Base-by-base conservation (phyloP, 768 basidiomycete species). In the Sistotremastrum suecicum region DNA sequence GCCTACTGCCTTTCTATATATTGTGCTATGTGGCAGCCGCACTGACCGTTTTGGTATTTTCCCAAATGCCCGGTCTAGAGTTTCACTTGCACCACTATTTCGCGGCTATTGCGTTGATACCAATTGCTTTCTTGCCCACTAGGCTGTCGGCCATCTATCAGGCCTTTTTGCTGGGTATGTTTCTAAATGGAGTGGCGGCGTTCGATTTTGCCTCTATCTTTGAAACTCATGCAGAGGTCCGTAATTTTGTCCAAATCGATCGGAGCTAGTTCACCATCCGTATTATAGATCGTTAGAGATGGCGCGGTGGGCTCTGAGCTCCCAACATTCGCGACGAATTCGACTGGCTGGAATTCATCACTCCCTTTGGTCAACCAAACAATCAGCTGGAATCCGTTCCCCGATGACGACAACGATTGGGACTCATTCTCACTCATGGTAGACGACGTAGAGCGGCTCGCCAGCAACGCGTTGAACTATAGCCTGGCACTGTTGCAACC, bases 11-110 rank as follows among this genome's bases (percentile, higher is more conserved):
- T 4, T 72, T 76, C 56, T 91, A 91, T 57, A 56, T 80, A 33
- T 69, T 68, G 5, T 88, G 87, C 83, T 84, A 83, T 56, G 62
- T 74, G 35, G 56, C 68, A 32, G 83, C 82, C 9, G 85, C 77
- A 1, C 59, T 84, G 10, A 68, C 80, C n/a, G 56, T 71, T 28
- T 56, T 86, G 8, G 74, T 88, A 4, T 58, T 91, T 39, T 72
- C 79, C 3, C 65, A 75, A 43, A 65, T 90, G 11, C 86, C 87
- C 7, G 78, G 74, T 4, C 58, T 89, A 41, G 61, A 74, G 42
- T 65, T 88, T 39, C 72, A 87, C 34, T 52, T 90, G 28, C 89
- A 92, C 54, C 89, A 91, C 58, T 91, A 90, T 56, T 74, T 91
- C 44, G 66, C 83, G 30, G 74, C 80, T 0, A 80, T 90, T 60